Percentiles rank a stretch among this genome's conserved stretches.
phyloP scores from a whole-genome alignment of 2,329 filamentous ascomycete species.

The Apiospora pterosperma region DNA sequence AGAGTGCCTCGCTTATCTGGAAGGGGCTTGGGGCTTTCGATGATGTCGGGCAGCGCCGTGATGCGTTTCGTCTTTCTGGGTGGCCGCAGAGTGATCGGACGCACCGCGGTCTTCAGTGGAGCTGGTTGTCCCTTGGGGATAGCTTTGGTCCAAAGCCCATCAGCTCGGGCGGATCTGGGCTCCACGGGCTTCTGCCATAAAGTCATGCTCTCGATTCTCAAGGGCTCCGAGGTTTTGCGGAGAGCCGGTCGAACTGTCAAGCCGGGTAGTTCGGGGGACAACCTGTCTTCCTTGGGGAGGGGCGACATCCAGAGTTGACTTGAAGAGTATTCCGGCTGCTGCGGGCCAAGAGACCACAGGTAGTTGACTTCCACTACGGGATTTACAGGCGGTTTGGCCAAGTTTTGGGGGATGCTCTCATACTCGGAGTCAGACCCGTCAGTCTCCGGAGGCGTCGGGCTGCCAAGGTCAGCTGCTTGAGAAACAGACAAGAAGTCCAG shows the following conservation, averaged over 20 bases:
- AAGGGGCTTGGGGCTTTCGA: constrained; percentile 59
- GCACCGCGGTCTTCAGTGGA: constrained; percentile 22
- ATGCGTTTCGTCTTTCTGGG: constrained; percentile 52
- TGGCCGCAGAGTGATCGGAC: constrained; percentile 49
- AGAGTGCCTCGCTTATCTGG: constrained; percentile 56
- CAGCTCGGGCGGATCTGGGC: not conserved
- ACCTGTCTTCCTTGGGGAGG: constrained; percentile 3
- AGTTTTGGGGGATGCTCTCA: constrained; percentile 15
- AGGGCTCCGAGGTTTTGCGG: constrained; percentile 29
- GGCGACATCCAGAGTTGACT: constrained; percentile 20
- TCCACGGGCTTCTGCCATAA: constrained; percentile 34
- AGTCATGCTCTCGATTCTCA: constrained; percentile 32
- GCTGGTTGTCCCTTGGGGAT: constrained; percentile 14
- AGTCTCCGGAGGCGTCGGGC: constrained; percentile 53
- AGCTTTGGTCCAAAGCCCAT: constrained; percentile 22
- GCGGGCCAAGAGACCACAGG: constrained; percentile 19
- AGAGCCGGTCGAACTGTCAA: constrained; percentile 31
- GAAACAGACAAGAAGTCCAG: constrained; percentile 37
- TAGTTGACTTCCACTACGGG: constrained; percentile 7
- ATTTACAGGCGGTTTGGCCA: constrained; percentile 7
- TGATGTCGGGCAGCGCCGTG: constrained; percentile 46
- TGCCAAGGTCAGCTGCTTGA: constrained; percentile 38
- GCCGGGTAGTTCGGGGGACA: constrained; percentile 22
- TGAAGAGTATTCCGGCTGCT: constrained; percentile 4
- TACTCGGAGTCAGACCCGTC: constrained; percentile 41